Base-by-base conservation (phyloP, 1,139 yeast species). In the Pichia sp. region DNA sequence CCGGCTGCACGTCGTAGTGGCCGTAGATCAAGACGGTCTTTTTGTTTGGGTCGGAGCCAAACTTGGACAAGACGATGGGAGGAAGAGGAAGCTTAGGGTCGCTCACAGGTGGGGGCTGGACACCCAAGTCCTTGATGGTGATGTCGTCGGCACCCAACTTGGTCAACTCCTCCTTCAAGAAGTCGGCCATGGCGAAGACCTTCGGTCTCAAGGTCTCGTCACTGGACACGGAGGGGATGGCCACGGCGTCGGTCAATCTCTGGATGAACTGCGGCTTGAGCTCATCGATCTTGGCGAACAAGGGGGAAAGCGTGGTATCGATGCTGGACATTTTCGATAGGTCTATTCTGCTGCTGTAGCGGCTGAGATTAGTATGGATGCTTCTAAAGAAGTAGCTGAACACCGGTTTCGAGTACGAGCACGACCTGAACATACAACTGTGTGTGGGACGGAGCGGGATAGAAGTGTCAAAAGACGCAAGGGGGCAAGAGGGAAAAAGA, bases 1-100 rank as follows among this genome's bases (percentile, higher is more conserved):
- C 99, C 8, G 99, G 99, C 75, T 93, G 99, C 58, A 93, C 99
- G 67, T 93, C 99, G 73, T 92, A 92, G 72, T 93, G 99, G 42
- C 98, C 99, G 70, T 93, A 93, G 51, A 95, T 85, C 63, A 95
- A 80, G 46, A 95, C 87, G 31, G 91, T 93, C 74, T 91, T 92
- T 76, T 88, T 87, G 42, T 71, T 61, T 44, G 96, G 84, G 69
- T 92, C 96, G 46, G 71, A 70, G 51, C 99, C 99, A 65, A 80
- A 86, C 66, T 95, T 83, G 45, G 93, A 95, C 61, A 93, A 80
- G 30, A 95, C 91, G 60, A 93, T 85, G 12, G 99, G 99, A 30
- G 99, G 99, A 63, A 95, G 80, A 64, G 83, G 81, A 62, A 93
- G 76, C 48, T 75, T 77, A 24, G 81, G 70, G 61, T 85, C 81